Conservation (phyloP, 768 basidiomycete genomes). For the Mycena maculata region DNA sequence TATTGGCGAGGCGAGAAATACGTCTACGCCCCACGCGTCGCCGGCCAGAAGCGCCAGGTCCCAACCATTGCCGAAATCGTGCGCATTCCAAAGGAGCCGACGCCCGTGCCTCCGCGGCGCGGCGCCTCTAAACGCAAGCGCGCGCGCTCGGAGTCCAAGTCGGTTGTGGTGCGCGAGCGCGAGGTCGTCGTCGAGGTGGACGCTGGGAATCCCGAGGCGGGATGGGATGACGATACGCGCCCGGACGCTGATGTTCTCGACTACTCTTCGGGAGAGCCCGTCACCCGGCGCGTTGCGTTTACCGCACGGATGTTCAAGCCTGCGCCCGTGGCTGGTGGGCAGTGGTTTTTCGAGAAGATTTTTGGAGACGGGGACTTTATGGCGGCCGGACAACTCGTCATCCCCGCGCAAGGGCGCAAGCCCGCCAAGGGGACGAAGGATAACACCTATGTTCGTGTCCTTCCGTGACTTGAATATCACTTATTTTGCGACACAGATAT, state of each 20-base stretch:
- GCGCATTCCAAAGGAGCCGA: constrained; percentile 57
- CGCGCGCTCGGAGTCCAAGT: constrained; percentile 39
- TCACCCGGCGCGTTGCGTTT: constrained; percentile 85
- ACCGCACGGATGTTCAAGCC: constrained; percentile 77
- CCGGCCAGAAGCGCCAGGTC: constrained; percentile 61
- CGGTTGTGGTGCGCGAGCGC: constrained; percentile 26
- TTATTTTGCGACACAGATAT: constrained; percentile 48
- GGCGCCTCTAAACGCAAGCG: constrained; percentile 42
- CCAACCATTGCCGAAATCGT: constrained; percentile 79
- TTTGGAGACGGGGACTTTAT: constrained; percentile 93
- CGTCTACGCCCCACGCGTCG: constrained; percentile 72
- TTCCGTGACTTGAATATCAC: not conserved
- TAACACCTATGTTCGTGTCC: constrained; percentile 84
- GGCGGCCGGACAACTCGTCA: constrained; percentile 87
- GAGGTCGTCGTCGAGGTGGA: constrained; percentile 50
- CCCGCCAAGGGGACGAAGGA: constrained; percentile 91
- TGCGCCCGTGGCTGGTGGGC: constrained; percentile 53
- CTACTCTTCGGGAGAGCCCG: constrained; percentile 69
- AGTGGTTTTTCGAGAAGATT: constrained; percentile 91
- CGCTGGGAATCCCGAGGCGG: constrained; percentile 68
- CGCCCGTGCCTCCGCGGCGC: constrained; percentile 26
- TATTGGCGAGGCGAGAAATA: constrained; percentile 94
- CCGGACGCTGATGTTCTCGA: constrained; percentile 76
- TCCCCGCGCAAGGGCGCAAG: constrained; percentile 83
- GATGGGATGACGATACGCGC: constrained; percentile 89